Evolutionary conservation across 164 flowering plant species (phyloP), one percentile per base, ranked within the genome.

Genomic region (Annona cherimola): DNA sequence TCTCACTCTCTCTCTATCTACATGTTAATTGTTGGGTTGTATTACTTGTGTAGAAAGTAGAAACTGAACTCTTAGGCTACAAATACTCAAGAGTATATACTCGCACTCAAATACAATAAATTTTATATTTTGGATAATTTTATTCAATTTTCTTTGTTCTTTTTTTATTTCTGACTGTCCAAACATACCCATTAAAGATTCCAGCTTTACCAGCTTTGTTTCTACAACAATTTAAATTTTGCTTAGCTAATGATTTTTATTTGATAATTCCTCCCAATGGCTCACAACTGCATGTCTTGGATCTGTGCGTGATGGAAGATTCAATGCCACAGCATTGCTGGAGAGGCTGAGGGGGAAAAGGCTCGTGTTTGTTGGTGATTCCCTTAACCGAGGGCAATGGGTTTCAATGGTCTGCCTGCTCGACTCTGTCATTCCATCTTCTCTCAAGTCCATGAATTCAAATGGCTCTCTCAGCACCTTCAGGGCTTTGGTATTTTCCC

Each of bases 311-410:
- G 57, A 50, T 0, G 0, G 14, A 76, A 89, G 98, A 89, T 93
- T 93, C 88, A 89, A 93, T 79, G 97, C 86, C 80, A 87, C 90
- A 68, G 83, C 81, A 75, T 66, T 93, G 83, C 79, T 93, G 60
- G 92, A 88, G 86, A 86, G 81, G 82, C 79, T 93, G 12, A 86
- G 93, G 78, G 85, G 83, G 40, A 93, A 89, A 79, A 91, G 95
- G 83, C 79, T 93, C 39, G 87, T 93, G 9, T 93, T 81, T 73
- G 97, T 93, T 2, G 98, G 98, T 8, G 98, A 93, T 65, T 93
- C 97, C 0, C 77, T 93, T 61, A 91, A 91, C 72, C 84, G 97
- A 74, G 87, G 87, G 7, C 97, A 90, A 71, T 93, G 93, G 94
- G 89, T 90, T 3, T 93, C 98, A 1, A 86, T 93, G 92, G 90